Conservation (phyloP, 495 filamentous ascomycete species). For the Daldinia loculata region DNA sequence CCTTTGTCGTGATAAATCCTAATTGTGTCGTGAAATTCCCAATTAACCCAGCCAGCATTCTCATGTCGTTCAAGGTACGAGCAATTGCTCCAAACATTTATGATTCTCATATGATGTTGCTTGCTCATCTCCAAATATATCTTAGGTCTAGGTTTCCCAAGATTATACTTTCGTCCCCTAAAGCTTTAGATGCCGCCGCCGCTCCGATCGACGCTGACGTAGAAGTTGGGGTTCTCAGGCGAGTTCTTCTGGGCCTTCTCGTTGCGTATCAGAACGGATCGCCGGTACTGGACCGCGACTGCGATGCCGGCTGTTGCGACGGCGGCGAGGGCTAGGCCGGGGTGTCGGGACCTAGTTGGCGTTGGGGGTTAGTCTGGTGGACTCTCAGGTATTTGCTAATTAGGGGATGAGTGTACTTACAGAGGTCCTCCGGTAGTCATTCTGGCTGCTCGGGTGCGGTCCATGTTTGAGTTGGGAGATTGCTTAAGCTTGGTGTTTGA, state of each 20-base stretch:
- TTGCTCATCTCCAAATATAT: background rate
- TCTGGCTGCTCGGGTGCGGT: conserved; percentile 27
- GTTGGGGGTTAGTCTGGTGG: conserved; percentile 5
- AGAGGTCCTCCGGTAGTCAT: conserved; percentile 29
- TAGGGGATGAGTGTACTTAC: conserved; percentile 20
- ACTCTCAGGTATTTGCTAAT: background rate
- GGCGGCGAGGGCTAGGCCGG: conserved; percentile 43
- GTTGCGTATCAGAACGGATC: conserved; percentile 49
- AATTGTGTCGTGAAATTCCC: background rate
- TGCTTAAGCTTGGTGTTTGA: background rate
- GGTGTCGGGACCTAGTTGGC: conserved; percentile 44
- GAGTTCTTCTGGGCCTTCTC: conserved; percentile 52
- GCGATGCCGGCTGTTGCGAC: conserved; percentile 43
- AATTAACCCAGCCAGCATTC: background rate
- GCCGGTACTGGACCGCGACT: conserved; percentile 48
- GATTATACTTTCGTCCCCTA: background rate
- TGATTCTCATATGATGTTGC: background rate
- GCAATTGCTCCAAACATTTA: background rate
- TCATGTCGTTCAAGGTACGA: background rate
- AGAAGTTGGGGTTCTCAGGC: conserved; percentile 41
- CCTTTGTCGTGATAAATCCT: background rate
- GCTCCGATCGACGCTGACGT: conserved; percentile 60
- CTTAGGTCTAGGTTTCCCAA: background rate
- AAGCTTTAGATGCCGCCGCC: conserved; percentile 53
- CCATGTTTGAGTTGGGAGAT: conserved; percentile 8